Percentiles rank a stretch among this genome's conserved stretches.
phyloP scores from a whole-genome alignment of 352 stramenopile genomes.

The Globisporangium camurandrum region DNA sequence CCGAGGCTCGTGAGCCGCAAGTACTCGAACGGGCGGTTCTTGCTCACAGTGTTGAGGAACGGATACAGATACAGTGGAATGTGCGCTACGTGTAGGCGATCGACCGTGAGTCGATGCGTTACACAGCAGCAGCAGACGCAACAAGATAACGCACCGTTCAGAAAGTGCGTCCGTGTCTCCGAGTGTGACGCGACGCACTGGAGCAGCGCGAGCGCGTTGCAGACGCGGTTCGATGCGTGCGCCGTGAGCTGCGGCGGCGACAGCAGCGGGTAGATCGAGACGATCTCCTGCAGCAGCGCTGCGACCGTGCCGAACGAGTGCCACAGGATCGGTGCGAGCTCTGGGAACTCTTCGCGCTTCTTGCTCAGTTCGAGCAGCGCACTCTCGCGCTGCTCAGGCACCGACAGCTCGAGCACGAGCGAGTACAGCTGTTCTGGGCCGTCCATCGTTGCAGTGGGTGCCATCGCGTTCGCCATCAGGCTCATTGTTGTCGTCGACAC shows the following conservation, averaged over 20 bases:
- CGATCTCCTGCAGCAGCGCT: conserved; percentile 97
- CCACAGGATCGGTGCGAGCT: conserved; percentile 98
- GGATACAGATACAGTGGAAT: conserved; percentile 98
- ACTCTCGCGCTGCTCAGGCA: conserved; percentile 92
- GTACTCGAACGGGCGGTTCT: conserved; percentile 99
- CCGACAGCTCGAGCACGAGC: conserved; percentile 91
- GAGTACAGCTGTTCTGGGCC: conserved; percentile 76
- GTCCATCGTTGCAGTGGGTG: conserved; percentile 19
- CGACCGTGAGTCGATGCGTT: not conserved
- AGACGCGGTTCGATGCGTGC: conserved; percentile 96
- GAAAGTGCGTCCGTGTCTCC: conserved; percentile 94
- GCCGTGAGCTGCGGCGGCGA: conserved; percentile 95
- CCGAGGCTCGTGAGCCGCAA: conserved; percentile 95
- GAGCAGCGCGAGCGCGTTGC: conserved; percentile 96
- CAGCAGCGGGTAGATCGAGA: conserved; percentile 97
- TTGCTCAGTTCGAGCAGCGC: conserved; percentile 98
- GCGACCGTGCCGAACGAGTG: conserved; percentile 96
- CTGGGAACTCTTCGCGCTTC: conserved; percentile 95
- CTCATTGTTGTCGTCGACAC: too few relatives aligned
- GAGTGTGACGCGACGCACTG: conserved; percentile 98
- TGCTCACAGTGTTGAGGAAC: conserved; percentile 98
- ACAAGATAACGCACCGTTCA: conserved; percentile 68
- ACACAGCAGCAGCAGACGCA: not conserved
- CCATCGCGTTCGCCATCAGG: too few relatives aligned
- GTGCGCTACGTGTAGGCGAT: conserved; percentile 58